Evolutionary conservation across 306 rosid genomes (phyloP).

Genomic region (Fagus crenata): DNA sequence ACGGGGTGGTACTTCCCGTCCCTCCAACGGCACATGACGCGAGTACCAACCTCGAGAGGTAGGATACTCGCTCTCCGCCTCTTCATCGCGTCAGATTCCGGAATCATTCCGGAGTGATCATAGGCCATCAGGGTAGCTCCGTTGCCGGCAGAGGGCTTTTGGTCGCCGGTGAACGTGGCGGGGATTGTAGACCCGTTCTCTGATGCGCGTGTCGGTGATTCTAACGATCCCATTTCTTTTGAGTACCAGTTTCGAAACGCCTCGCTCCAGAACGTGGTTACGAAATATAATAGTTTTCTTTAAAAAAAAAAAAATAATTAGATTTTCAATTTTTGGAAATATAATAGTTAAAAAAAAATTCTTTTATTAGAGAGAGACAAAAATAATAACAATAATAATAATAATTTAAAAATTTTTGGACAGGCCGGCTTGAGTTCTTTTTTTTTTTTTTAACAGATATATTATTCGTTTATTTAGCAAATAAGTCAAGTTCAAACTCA

Average conservation of each 20-base stretch:
- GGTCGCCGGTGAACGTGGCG: constrained; percentile 32
- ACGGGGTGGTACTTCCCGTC: constrained; percentile 86
- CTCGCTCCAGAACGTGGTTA: neutral
- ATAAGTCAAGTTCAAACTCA: no score
- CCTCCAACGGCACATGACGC: constrained; percentile 99
- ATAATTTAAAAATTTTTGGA: no score
- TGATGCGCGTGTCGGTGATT: constrained; percentile 45
- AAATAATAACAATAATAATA: no score
- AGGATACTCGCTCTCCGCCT: constrained; percentile 61
- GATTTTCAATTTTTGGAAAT: no score
- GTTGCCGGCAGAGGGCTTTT: constrained; percentile 33
- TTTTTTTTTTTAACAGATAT: no score
- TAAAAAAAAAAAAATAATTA: no score
- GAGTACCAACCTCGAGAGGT: constrained; percentile 90
- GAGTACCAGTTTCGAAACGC: neutral
- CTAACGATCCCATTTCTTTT: constrained; percentile 72
- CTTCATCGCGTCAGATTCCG: constrained; percentile 50
- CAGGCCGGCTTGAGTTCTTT: no score
- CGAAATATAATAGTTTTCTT: neutral
- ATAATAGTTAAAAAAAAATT: no score
- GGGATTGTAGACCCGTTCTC: constrained; percentile 55
- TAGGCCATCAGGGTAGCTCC: neutral
- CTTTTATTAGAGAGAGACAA: no score
- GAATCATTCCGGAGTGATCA: constrained; percentile 10
- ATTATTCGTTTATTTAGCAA: no score